Evolutionary conservation across 306 rosid species (phyloP).

Genomic region (Geum urbanum): DNA sequence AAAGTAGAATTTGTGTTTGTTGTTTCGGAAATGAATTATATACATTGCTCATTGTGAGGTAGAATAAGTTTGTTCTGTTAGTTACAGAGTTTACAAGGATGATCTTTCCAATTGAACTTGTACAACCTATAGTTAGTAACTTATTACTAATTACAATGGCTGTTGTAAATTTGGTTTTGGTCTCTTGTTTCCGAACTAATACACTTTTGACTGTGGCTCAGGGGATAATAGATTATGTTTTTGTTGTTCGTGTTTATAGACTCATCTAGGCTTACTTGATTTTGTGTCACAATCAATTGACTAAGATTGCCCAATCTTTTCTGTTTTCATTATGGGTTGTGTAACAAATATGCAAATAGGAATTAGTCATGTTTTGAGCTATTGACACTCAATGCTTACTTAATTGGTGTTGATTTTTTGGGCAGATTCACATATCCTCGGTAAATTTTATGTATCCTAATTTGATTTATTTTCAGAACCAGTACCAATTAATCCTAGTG

Average conservation of each 20-base stretch:
- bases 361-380: no score
- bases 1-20: background rate
- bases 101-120: background rate
- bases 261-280: background rate
- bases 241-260: background rate
- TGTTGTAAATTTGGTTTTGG: background rate
- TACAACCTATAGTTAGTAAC: background rate
- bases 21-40: background rate
- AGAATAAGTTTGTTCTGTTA: background rate
- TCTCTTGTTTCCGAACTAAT: background rate
- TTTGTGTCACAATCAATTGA: background rate
- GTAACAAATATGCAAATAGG: background rate
- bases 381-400: no score
- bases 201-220: background rate
- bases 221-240: background rate
- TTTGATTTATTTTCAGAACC: background rate
- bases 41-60: background rate
- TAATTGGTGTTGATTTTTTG: no score
- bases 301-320: background rate
- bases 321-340: background rate
- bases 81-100: background rate
- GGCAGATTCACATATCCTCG: background rate
- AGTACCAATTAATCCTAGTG: background rate
- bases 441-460: background rate
- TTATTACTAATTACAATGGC: background rate